A percentile compares a stretch with the other conserved stretches of the same genome.
Evolutionary conservation across 441 rosid species (phyloP).

Genomic region (Isatis lusitanica): DNA sequence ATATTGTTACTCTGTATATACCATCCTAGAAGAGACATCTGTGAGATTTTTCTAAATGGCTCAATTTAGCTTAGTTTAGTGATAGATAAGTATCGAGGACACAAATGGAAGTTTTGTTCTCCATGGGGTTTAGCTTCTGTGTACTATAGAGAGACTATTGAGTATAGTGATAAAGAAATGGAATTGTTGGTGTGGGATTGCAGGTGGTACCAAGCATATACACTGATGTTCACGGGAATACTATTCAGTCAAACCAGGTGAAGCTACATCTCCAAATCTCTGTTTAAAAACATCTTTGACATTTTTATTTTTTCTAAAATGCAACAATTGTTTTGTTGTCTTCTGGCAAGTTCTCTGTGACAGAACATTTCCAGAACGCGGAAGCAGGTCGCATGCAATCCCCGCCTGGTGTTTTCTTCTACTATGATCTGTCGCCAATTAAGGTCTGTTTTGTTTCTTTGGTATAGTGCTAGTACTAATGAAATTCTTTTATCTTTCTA

Average conservation of each 20-base stretch:
- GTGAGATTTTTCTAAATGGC: neutral
- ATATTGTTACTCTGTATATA: neutral
- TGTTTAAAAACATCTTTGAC: neutral
- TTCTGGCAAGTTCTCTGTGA: slow-evolving; percentile 77
- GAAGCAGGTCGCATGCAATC: slow-evolving; percentile 65
- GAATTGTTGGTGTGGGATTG: slow-evolving; percentile 7
- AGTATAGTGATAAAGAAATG: neutral
- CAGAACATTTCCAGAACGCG: slow-evolving; percentile 77
- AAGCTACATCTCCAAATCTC: slow-evolving; percentile 6
- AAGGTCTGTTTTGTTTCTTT: slow-evolving; percentile 46
- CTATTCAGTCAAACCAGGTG: slow-evolving; percentile 95
- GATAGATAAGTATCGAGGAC: neutral
- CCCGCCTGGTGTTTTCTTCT: slow-evolving; percentile 93
- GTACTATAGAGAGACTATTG: neutral
- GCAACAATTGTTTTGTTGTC: neutral
- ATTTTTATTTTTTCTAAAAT: neutral
- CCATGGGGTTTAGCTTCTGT: neutral
- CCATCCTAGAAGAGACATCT: neutral
- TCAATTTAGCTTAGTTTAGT: neutral
- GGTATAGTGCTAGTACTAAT: neutral
- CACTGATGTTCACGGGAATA: slow-evolving; percentile 68
- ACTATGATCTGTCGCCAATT: slow-evolving; percentile 95
- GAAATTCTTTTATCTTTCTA: neutral
- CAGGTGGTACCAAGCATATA: slow-evolving; percentile 87
- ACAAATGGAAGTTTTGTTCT: neutral